Evolutionary conservation across 129 eudicot species (phyloP).

Genomic region (Pseudognaphalium luteoalbum): DNA sequence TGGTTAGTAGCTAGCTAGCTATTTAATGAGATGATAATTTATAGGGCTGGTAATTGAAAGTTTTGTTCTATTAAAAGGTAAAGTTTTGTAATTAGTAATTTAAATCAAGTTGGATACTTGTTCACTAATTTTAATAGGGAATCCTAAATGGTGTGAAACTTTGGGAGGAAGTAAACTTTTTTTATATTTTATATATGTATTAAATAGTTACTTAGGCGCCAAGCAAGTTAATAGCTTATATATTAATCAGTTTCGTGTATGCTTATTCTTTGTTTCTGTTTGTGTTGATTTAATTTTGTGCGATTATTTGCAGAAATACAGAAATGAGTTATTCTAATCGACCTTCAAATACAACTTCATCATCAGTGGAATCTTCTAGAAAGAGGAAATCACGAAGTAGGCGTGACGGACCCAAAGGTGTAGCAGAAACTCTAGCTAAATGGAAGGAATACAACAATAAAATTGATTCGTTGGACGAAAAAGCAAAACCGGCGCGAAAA

Average conservation of each 20-base stretch:
- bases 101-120: too few relatives aligned
- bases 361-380: slow-evolving; percentile 36
- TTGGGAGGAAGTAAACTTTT: neutral
- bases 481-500: slow-evolving; percentile 38
- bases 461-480: slow-evolving; percentile 32
- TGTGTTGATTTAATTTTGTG: neutral
- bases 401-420: slow-evolving; percentile 43
- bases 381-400: slow-evolving; percentile 58
- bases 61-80: too few relatives aligned
- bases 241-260: neutral
- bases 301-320: slow-evolving; percentile 7
- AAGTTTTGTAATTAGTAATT: too few relatives aligned
- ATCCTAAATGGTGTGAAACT: neutral
- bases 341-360: slow-evolving; percentile 4
- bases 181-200: neutral
- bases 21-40: too few relatives aligned
- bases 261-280: neutral
- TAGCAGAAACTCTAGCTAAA: slow-evolving; percentile 65
- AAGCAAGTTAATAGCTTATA: slow-evolving; percentile 14
- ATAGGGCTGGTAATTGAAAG: too few relatives aligned
- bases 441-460: slow-evolving; percentile 66
- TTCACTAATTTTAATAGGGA: too few relatives aligned
- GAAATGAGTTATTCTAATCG: slow-evolving; percentile 34
- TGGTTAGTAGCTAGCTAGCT: too few relatives aligned
- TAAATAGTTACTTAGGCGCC: slow-evolving; percentile 22